Evolutionary conservation across 306 rosid genomes (phyloP).

Genomic region (Rosa lucieae): DNA sequence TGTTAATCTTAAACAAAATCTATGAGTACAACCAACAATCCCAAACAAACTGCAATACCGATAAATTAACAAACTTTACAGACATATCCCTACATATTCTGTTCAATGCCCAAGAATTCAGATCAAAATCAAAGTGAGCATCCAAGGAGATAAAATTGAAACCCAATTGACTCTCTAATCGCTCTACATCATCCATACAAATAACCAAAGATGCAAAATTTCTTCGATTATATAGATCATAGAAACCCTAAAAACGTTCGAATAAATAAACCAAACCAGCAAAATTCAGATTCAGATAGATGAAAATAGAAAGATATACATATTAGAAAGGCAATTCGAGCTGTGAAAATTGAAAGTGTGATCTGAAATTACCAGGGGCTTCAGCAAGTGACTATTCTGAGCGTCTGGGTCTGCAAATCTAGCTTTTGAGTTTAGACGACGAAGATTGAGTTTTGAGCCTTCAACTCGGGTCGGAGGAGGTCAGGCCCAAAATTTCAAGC

Average conservation of each 20-base stretch:
- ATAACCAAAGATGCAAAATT: too few relatives aligned
- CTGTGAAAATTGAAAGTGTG: background rate
- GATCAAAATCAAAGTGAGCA: background rate
- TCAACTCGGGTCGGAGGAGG: background rate
- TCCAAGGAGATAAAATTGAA: too few relatives aligned
- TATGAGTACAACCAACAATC: background rate
- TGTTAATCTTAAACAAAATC: background rate
- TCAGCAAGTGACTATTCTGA: background rate
- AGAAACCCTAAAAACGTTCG: background rate
- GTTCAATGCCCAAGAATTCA: background rate
- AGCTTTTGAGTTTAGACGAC: background rate
- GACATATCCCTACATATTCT: background rate
- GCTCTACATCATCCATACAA: too few relatives aligned
- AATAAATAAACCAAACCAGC: background rate
- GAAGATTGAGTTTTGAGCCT: background rate
- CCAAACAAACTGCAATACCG: background rate
- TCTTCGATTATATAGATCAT: background rate
- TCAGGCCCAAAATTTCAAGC: background rate
- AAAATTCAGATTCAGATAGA: background rate
- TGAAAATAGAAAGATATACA: background rate
- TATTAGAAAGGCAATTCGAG: background rate
- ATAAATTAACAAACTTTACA: background rate
- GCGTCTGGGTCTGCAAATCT: background rate
- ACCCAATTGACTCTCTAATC: too few relatives aligned
- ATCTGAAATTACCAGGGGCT: conserved; percentile 3